Conservation (phyloP, 208 protist species). For the Herpetomonas tarakana region DNA sequence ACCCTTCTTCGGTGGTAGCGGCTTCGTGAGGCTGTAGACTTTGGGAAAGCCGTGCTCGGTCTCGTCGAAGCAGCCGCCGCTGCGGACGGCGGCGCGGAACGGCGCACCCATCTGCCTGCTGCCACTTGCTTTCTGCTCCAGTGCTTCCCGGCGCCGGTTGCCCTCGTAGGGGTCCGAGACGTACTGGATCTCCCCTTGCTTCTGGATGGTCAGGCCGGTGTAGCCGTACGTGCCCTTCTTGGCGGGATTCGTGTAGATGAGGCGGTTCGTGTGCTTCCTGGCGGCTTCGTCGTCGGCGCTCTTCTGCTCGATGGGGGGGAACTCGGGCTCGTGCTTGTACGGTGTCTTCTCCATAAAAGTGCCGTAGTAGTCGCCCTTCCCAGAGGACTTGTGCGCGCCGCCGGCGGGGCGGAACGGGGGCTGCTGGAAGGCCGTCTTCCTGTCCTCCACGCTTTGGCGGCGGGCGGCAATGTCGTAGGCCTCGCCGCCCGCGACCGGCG, state of each 20-base stretch:
- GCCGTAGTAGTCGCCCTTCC: slow-evolving; percentile 88
- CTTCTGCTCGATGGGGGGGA: slow-evolving; percentile 48
- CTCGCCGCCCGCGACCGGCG: slow-evolving; percentile 32
- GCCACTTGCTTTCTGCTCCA: slow-evolving; percentile 25
- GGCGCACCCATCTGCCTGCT: slow-evolving; percentile 26
- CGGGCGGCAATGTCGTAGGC: slow-evolving; percentile 32
- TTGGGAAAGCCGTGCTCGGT: slow-evolving; percentile 69
- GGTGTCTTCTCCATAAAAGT: slow-evolving; percentile 77
- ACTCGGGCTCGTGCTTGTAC: slow-evolving; percentile 78
- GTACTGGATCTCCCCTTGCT: slow-evolving; percentile 80
- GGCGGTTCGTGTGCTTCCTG: slow-evolving; percentile 32
- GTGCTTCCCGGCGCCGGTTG: slow-evolving; percentile 22
- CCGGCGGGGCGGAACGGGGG: slow-evolving; percentile 62
- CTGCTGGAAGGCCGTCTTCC: slow-evolving; percentile 5
- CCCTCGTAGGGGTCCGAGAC: slow-evolving; percentile 71
- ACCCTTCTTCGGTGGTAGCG: slow-evolving; percentile 63
- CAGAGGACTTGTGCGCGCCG: slow-evolving; percentile 67
- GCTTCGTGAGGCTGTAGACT: slow-evolving; percentile 74
- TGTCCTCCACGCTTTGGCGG: slow-evolving; percentile 6
- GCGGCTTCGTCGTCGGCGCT: slow-evolving; percentile 12
- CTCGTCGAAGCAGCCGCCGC: slow-evolving; percentile 76
- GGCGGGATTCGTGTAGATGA: slow-evolving; percentile 76
- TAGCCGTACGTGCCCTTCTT: slow-evolving; percentile 92
- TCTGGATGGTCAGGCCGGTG: slow-evolving; percentile 74
- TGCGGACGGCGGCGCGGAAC: slow-evolving; percentile 62